These are phyloP conservation scores for Anthracocystis walkeri DNA, from an alignment of 1,284 basidiomycete species.

Conservation along the genomic window DNA sequence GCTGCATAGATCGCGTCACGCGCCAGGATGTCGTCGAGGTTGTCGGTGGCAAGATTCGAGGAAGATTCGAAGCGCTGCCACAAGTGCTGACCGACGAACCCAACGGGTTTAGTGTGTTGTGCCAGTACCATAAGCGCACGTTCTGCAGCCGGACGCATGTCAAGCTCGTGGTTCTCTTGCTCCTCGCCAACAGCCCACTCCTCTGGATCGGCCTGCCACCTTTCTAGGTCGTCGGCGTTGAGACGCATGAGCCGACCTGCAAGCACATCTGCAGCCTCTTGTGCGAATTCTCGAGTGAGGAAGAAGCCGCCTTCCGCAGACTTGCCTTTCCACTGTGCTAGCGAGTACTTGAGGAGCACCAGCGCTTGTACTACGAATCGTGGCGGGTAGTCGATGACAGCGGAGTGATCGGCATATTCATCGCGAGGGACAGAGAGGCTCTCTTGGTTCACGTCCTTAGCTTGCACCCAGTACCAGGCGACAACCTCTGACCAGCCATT, in stretches of 20 bases:
- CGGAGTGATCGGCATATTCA: conserved; percentile 43
- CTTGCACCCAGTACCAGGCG: conserved; percentile 66
- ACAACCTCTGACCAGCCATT: conserved; percentile 65
- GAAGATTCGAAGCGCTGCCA: conserved; percentile 56
- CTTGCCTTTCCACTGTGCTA: conserved; percentile 60
- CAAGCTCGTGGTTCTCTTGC: conserved; percentile 60
- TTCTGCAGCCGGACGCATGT: conserved; percentile 67
- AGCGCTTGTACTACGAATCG: conserved; percentile 65
- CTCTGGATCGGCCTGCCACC: conserved; percentile 64
- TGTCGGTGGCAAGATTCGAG: conserved; percentile 28
- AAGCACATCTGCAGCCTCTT: conserved; percentile 58
- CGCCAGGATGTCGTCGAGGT: conserved; percentile 51
- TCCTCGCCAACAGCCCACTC: conserved; percentile 63
- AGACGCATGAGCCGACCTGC: conserved; percentile 61
- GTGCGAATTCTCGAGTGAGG: conserved; percentile 51
- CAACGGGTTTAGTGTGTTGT: conserved; percentile 47
- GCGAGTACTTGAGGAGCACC: conserved; percentile 56
- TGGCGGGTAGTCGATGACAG: conserved; percentile 56
- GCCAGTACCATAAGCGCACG: conserved; percentile 60
- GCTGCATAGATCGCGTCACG: conserved; percentile 67
- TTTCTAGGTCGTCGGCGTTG: conserved; percentile 56
- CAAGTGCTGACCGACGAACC: conserved; percentile 55
- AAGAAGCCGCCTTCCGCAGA: conserved; percentile 49
- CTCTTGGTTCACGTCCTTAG: conserved; percentile 42
- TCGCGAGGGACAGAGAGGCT: conserved; percentile 50